Percentiles rank a stretch among this genome's conserved stretches.
These are phyloP conservation scores for Rhizopus stolonifer DNA, from an alignment of 371 early-diverging fungal genomes.

Conservation along the genomic window DNA sequence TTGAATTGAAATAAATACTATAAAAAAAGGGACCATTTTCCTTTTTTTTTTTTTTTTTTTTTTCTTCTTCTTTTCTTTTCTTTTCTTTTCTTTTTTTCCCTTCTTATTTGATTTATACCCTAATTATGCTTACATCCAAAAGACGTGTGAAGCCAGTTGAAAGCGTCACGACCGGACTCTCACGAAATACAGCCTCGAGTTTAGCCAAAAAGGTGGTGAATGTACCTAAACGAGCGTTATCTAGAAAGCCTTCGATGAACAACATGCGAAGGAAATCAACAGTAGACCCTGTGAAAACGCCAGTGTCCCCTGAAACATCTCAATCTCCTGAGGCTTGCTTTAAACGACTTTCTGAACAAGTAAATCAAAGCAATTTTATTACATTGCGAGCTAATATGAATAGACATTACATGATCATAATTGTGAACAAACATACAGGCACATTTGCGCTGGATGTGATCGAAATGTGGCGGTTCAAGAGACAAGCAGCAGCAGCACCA, in stretches of 20 bases:
- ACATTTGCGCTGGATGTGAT: conserved; percentile 28
- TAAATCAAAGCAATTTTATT: conserved; percentile 1
- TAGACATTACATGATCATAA: neutral
- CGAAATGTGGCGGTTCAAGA: conserved; percentile 20
- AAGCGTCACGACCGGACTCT: neutral
- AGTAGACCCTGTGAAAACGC: neutral
- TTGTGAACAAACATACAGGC: conserved; percentile 12
- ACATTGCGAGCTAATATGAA: neutral
- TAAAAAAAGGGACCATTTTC: conserved; percentile 3
- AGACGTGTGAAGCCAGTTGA: neutral
- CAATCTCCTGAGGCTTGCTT: neutral
- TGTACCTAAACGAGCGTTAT: neutral
- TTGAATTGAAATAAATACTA: neutral
- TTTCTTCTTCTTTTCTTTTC: neutral
- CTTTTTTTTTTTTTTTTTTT: neutral
- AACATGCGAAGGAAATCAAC: neutral
- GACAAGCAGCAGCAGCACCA: neutral
- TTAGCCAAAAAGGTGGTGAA: conserved; percentile 11
- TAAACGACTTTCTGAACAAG: conserved; percentile 8
- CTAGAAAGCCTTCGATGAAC: neutral
- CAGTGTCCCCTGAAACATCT: conserved; percentile 6
- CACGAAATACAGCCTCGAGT: conserved; percentile 26
- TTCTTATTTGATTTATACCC: neutral
- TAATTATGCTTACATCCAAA: neutral
- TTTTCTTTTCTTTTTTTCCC: neutral